phyloP scores from a whole-genome alignment of 2,329 filamentous ascomycete species.

The Colletotrichum horii region DNA sequence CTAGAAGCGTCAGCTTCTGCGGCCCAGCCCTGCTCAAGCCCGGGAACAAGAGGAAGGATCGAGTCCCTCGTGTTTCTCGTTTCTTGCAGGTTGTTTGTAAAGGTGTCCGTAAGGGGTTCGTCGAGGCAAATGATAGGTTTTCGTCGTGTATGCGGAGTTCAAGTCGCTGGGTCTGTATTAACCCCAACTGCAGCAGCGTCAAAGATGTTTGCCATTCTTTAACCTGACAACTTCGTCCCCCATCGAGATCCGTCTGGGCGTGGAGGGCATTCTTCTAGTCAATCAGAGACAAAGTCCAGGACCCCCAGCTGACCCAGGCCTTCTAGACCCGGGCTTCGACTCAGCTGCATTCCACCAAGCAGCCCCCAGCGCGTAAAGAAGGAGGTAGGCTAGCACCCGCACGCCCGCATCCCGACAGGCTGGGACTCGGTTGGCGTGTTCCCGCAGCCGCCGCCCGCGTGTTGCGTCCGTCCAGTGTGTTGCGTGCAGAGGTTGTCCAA shows the following conservation, averaged over 20 bases:
- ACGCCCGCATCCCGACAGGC: constrained; percentile 11
- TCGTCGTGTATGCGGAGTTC: neutral
- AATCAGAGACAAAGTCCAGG: neutral
- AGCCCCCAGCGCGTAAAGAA: neutral
- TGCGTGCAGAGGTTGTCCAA: too few relatives aligned
- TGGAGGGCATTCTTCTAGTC: neutral
- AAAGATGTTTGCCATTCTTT: neutral
- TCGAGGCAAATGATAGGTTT: neutral
- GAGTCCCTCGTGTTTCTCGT: neutral
- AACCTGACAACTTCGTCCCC: neutral
- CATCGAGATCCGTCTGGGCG: neutral
- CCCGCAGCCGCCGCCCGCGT: neutral
- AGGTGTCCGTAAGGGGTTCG: neutral
- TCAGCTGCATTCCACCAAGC: neutral
- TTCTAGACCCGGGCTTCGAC: neutral
- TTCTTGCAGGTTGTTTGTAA: neutral
- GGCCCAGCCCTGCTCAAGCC: neutral
- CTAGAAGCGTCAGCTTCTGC: neutral
- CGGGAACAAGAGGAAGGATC: neutral
- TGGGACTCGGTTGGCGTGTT: neutral
- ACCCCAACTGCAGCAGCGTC: neutral
- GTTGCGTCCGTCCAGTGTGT: neutral
- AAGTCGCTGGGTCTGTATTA: neutral
- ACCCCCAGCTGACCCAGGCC: neutral
- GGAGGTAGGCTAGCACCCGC: neutral